Evolutionary conservation across 2,329 filamentous ascomycete species (phyloP), one percentile per base, ranked within the genome.

Genomic region (Colletotrichum sp.): DNA sequence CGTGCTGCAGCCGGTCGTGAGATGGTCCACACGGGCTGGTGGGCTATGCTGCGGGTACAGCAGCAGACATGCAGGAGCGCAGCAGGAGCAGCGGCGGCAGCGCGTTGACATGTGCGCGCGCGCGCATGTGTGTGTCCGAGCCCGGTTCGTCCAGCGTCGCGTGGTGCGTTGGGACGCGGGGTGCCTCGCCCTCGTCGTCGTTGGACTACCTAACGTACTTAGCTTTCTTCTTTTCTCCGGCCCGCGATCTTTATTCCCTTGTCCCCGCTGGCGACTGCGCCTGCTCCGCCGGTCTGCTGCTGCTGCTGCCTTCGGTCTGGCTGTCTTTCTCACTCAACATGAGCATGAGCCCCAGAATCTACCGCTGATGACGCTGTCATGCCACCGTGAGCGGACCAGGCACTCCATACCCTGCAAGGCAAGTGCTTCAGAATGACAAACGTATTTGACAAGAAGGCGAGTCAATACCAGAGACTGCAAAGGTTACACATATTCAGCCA

Each of bases 101-200:
- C n/a, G 6, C 43, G 43, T 21, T 52, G 43, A 52, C 43, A 52
- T 52, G n/a, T 52, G 43, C 43, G 43, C 43, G 18, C 43, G 43
- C 43, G 43, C 43, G 8, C 6, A 12, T 21, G 43, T 48, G n/a
- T 52, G 43, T 52, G 43, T 52, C 43, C 43, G 43, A 52, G n/a
- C 43, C 43, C 43, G 43, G 43, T 52, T 52, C 43, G 43, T 52
- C 43, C 43, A 52, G n/a, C 43, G 43, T 52, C 43, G 43, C 43
- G 43, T 52, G 43, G 43, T 52, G 43, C 43, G n/a, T 52, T 52
- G n/a, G 43, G 43, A 52, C 43, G 43, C 43, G 43, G 43, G 43
- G 43, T 52, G n/a, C n/a, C 6, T 52, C n/a, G 43, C n/a, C 43
- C n/a, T 21, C 43, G 43, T 52, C 43, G 43, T 52, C 43, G 43